phyloP scores from a whole-genome alignment of 345 rosid genomes.

The Citropsis articulata region DNA sequence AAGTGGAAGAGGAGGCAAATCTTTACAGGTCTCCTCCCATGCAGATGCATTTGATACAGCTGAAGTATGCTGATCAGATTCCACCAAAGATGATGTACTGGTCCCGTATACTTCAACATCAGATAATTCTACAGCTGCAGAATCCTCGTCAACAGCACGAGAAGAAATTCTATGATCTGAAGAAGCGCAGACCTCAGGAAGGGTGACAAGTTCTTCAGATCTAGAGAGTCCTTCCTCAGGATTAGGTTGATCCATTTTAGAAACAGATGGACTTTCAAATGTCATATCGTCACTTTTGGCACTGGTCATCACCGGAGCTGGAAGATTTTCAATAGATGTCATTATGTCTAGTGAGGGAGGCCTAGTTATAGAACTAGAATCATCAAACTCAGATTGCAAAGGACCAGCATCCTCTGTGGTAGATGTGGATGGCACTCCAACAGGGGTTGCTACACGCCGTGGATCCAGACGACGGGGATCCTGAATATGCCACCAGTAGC shows the following conservation, averaged over 20 bases:
- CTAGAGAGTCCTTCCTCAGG: slow-evolving; percentile 40
- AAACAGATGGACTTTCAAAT: slow-evolving; percentile 37
- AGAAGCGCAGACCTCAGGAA: slow-evolving; percentile 42
- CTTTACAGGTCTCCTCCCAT: slow-evolving; percentile 64
- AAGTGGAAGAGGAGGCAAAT: slow-evolving; percentile 64
- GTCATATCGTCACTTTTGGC: slow-evolving; percentile 41
- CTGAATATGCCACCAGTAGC: slow-evolving; percentile 46
- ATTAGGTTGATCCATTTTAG: slow-evolving; percentile 41
- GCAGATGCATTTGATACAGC: slow-evolving; percentile 36
- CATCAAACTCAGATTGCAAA: slow-evolving; percentile 45
- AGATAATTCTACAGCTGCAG: slow-evolving; percentile 32
- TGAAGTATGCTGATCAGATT: slow-evolving; percentile 48
- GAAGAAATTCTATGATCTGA: slow-evolving; percentile 50
- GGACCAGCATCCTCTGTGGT: slow-evolving; percentile 44
- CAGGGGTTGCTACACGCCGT: slow-evolving; percentile 50
- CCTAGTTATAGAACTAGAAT: slow-evolving; percentile 42
- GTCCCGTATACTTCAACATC: slow-evolving; percentile 48
- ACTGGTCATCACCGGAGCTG: slow-evolving; percentile 29
- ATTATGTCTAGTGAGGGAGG: slow-evolving; percentile 37
- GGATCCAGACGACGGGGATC: slow-evolving; percentile 99
- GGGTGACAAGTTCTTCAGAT: slow-evolving; percentile 39
- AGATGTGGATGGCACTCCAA: slow-evolving; percentile 42
- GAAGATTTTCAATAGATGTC: slow-evolving; percentile 38
- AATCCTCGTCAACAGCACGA: slow-evolving; percentile 41
- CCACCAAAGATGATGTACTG: slow-evolving; percentile 38